Evolutionary conservation across 176 grass and related monocot species (phyloP), one percentile per base, ranked within the genome.

Genomic region (Neostapfia colusana): DNA sequence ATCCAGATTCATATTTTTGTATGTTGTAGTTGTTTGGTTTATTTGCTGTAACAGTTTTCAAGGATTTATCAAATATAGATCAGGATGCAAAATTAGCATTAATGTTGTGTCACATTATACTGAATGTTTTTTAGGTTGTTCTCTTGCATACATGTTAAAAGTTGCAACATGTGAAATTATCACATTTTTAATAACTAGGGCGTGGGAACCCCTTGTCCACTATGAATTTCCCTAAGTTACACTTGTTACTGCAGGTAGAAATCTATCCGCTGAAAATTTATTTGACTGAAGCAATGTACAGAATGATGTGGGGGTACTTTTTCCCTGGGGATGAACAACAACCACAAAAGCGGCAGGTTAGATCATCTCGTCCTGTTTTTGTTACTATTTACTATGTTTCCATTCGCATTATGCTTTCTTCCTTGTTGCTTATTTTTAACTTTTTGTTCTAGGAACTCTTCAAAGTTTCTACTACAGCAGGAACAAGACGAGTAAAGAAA

Each of bases 251-350:
- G 34, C 86, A 98, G 95, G 95, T 98, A 58, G 91, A 98, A 60
- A 98, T 98, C 36, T 93, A 98, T 88, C 95, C 95, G 26, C 83
- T 98, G 67, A 98, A 89, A 88, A 93, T 98, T 82, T 72, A 94
- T 88, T 94, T 98, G 87, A 94, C 89, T 75, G 95, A 98, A 85
- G 72, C 89, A 82, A 93, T 98, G 91, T 98, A 98, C 82, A 73
- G 82, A 73, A 94, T 98, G 95, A 94, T 98, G 89, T 98, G 95
- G 95, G 79, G 81, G 46, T 98, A 98, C 80, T 89, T 98, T 68
- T 98, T 98, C 44, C 95, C 95, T 76, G 89, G 85, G 82, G 95
- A 98, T 76, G 95, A 98, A 73, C 91, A 98, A 43, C 89, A 93
- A 63, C 86, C 87, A 69, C 87, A 88, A 77, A 98, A 92, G 82